Evolutionary conservation across 208 protist species (phyloP).

Genomic region (Wallacemonas rigidus): DNA sequence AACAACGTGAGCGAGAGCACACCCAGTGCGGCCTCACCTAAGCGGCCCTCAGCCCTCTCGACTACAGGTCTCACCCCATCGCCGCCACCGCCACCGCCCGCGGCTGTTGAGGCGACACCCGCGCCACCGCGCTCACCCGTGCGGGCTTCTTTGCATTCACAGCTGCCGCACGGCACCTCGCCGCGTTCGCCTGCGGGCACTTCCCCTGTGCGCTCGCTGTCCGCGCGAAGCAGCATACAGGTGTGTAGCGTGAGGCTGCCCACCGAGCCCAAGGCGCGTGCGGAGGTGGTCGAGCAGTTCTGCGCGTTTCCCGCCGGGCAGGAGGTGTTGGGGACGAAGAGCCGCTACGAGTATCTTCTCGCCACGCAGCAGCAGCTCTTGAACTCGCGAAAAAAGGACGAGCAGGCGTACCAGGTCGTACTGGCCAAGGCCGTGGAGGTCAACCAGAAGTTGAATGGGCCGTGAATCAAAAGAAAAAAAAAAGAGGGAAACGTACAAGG

Average conservation of each 20-base stretch:
- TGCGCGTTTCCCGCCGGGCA: conserved; percentile 35
- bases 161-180: neutral
- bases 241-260: conserved; percentile 75
- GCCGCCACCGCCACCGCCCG: neutral
- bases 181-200: neutral
- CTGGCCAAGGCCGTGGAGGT: conserved; percentile 60
- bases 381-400: conserved; percentile 32
- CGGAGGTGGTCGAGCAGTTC: conserved; percentile 71
- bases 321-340: conserved; percentile 67
- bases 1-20: too few relatives aligned
- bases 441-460: conserved; percentile 25
- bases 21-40: too few relatives aligned
- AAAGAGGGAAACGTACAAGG: neutral
- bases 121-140: neutral
- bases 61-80: neutral
- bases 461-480: conserved; percentile 15
- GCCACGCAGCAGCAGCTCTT: conserved; percentile 51
- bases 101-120: neutral
- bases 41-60: neutral
- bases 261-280: conserved; percentile 40
- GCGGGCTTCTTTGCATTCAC: neutral
- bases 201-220: neutral
- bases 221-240: conserved; percentile 39
- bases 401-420: conserved; percentile 59
- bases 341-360: conserved; percentile 56